Evolutionary conservation across 495 filamentous ascomycete genomes (phyloP).

Genomic region (Penicillium ucsense): DNA sequence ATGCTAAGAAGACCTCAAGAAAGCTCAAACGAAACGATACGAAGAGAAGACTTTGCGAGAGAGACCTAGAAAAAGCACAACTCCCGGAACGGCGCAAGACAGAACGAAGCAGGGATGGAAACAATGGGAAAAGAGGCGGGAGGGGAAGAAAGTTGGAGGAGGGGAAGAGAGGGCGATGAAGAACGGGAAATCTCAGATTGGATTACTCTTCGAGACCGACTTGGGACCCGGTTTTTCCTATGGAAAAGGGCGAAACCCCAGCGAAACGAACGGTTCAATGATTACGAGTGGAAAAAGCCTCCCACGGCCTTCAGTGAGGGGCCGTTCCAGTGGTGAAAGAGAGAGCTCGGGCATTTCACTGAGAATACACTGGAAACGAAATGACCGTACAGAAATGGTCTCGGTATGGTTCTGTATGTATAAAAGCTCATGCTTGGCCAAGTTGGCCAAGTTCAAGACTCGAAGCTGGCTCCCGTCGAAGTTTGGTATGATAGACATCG

Average conservation of each 20-base stretch:
- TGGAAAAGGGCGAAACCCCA: background rate
- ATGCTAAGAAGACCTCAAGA: conserved; percentile 12
- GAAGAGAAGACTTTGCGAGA: conserved; percentile 10
- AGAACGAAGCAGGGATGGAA: conserved; percentile 11
- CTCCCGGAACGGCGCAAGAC: conserved; percentile 15
- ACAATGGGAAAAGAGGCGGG: conserved; percentile 28
- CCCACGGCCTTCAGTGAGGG: too few relatives aligned
- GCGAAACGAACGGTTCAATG: background rate
- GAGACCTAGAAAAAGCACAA: conserved; percentile 20
- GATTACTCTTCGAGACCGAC: conserved; percentile 4
- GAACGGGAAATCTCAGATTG: conserved; percentile 30
- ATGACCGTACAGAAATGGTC: too few relatives aligned
- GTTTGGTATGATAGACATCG: too few relatives aligned
- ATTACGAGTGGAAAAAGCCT: too few relatives aligned
- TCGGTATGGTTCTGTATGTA: too few relatives aligned
- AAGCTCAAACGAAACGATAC: conserved; percentile 16
- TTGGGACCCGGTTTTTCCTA: background rate
- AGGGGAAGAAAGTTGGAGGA: conserved; percentile 18
- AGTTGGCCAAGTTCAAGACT: too few relatives aligned
- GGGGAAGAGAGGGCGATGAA: conserved; percentile 35
- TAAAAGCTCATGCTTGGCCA: too few relatives aligned
- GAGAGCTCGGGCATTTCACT: too few relatives aligned
- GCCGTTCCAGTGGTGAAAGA: too few relatives aligned
- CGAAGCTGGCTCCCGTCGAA: too few relatives aligned
- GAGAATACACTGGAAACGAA: too few relatives aligned